Evolutionary conservation across 345 rosid genomes (phyloP).

Genomic region (Carallia pectinifolia): DNA sequence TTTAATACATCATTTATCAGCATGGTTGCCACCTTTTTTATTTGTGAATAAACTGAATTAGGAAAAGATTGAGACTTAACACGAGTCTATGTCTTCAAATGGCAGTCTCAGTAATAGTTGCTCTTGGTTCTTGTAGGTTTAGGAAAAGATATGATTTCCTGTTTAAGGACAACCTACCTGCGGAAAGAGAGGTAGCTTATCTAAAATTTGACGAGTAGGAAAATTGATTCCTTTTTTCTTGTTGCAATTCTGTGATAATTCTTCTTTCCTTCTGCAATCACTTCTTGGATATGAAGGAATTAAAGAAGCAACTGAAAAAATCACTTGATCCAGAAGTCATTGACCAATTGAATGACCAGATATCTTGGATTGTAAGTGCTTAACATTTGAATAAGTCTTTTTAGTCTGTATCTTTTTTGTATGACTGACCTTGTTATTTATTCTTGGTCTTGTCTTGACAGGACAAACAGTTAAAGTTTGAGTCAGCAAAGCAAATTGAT

Average conservation of each 20-base stretch:
- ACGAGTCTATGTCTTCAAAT: background rate
- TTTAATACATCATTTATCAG: too few species aligned
- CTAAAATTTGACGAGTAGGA: conserved; percentile 5
- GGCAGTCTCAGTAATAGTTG: background rate
- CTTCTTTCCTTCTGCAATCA: background rate
- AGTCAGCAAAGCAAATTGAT: conserved; percentile 56
- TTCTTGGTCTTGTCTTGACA: conserved; percentile 29
- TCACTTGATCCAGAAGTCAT: conserved; percentile 31
- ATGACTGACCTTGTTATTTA: background rate
- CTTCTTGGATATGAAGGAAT: conserved; percentile 29
- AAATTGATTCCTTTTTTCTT: background rate
- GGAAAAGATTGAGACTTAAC: background rate
- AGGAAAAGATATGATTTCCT: conserved; percentile 76
- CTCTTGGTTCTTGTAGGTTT: conserved; percentile 42
- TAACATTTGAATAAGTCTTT: background rate
- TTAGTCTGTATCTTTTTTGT: background rate
- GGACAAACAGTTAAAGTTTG: conserved; percentile 74
- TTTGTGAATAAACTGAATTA: background rate
- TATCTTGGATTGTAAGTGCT: conserved; percentile 48
- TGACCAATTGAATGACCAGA: conserved; percentile 33
- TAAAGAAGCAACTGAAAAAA: conserved; percentile 48
- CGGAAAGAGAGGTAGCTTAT: conserved; percentile 52
- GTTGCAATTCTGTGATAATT: background rate
- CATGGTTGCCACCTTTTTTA: too few species aligned
- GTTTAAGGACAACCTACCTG: conserved; percentile 59